Base-by-base conservation (phyloP, 2,329 filamentous ascomycete species). In the Apiospora saccharicola region DNA sequence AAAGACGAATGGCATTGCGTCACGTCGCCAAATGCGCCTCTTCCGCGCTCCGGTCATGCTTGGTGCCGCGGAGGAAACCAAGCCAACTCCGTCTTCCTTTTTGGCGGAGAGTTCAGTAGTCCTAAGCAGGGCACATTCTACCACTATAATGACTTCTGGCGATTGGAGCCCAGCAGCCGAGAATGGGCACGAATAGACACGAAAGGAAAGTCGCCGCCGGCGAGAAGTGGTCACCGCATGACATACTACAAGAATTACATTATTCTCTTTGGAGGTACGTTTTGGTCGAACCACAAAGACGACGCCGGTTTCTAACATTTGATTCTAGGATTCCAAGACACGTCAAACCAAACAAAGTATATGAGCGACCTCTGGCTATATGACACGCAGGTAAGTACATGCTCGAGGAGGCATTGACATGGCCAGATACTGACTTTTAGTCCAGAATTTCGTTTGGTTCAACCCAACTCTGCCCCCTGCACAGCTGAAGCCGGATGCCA, bases 111-210 rank as follows among this genome's bases (percentile, higher is more conserved):
- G 83, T 99, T 99, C 82, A 97, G 94, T 72, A 79, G 77, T 72
- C 96, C 96, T 2, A 98, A 98, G 81, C 96, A 98, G 83, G 96
- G 96, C 4, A 98, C 96, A 0, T 99, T 99, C 79, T 98, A 99
- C 82, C 96, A 99, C 83, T 99, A 99, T 85, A 98, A 97, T 79
- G 96, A 98, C 84, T 98, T 99, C 81, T 99, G 96, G 96, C 89
- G 93, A 69, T 88, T 98, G 61, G 95, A 98, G 79, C 93, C 96
- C 0, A 89, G 88, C 12, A 91, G 90, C 10, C 89, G 95, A 77
- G 96, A 99, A 85, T 99, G 96, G 96, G 93, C 91, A 72, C 93
- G 95, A 74, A 87, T 99, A 46, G 96, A 99, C 81, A 88, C 87
- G 77, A 90, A 90, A 85, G 93, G 93, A 72, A 94, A 93, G 81